Base-by-base conservation (phyloP, 306 rosid genomes). In the Leucaena leucocephala region DNA sequence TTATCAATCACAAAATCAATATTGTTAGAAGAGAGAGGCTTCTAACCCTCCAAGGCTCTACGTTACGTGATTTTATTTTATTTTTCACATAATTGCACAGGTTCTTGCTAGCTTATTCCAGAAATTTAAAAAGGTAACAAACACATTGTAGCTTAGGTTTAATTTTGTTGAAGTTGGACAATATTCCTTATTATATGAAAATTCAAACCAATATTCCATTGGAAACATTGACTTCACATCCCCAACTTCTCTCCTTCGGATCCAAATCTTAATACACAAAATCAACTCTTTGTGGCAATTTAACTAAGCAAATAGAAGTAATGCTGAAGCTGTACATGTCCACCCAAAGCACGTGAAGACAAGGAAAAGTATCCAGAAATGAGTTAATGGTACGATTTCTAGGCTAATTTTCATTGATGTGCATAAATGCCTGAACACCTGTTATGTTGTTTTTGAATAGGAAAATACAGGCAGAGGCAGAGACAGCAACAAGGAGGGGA, bases 391-490 rank as follows among this genome's bases (percentile, higher is more conserved):
- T 40, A 44, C 27, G 21, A 42, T 21, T 33, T 61, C 10, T 3
- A 22, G 5, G 58, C 38, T 45, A 14, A 22, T 22, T 59, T 58
- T 52, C 49, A 80, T 34, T 35, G 54, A 21, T 58, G 66, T 11
- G 66, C 39, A 33, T 22, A 59, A 27, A 59, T 33, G 67, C 40
- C 40, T 33, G 38, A 74, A 7, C 35, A 38, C 44, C 8, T 27
- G 61, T 36, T 17, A 33, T 43, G 2, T 36, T 2, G 78, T 11
- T 17, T 70, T 64, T 45, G 35, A 43, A 52, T 39, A 27, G 2
- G 61, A 65, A n/a, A 48, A 48, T 57, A 38, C 80, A 45, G 15
- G 49, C 40, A 68, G 50, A 73, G 63, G 33, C 33, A 64, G 54
- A 64, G 54, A 38, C 39, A 71, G 38, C 35, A 7, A 17, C 16